Evolutionary conservation across 176 grass and related monocot genomes (phyloP).

Genomic region (Puya raimondii): DNA sequence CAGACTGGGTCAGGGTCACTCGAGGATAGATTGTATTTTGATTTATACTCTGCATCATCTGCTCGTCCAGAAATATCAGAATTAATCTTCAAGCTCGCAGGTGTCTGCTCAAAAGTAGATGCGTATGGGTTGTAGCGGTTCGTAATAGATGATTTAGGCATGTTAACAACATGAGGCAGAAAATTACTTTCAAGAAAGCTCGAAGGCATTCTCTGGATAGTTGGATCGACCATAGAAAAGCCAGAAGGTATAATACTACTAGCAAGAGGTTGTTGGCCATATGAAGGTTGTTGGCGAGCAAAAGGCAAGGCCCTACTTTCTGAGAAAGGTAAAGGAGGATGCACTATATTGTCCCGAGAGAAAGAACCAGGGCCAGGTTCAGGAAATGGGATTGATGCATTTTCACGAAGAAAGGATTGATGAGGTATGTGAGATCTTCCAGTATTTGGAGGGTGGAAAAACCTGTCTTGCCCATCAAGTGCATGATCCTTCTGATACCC

Average conservation of each 20-base stretch:
- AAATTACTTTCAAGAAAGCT: conserved; percentile 36
- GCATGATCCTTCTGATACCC: conserved; percentile 28
- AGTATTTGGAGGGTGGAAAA: neutral
- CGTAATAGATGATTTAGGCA: conserved; percentile 66
- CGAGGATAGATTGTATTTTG: conserved; percentile 9
- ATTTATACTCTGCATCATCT: conserved; percentile 2
- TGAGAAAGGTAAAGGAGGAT: conserved; percentile 11
- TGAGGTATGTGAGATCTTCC: conserved; percentile 11
- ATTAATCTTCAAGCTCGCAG: conserved; percentile 31
- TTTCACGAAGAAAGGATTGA: conserved; percentile 14
- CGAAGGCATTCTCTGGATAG: conserved; percentile 37
- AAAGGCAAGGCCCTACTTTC: conserved; percentile 30
- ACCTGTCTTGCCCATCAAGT: conserved; percentile 7
- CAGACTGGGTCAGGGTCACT: conserved; percentile 21
- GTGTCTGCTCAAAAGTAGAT: conserved; percentile 90
- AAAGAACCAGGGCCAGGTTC: neutral
- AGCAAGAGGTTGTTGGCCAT: conserved; percentile 42
- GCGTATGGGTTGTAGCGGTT: conserved; percentile 92
- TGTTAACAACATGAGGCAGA: conserved; percentile 24
- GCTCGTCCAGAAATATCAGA: conserved; percentile 6
- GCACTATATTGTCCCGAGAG: conserved; percentile 2
- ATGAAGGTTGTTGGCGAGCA: conserved; percentile 34
- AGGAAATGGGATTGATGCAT: neutral
- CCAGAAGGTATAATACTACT: conserved; percentile 42
- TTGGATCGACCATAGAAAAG: conserved; percentile 30